Evolutionary conservation across 2,329 filamentous ascomycete species (phyloP), one percentile per base, ranked within the genome.

Genomic region (Xylaria sp.): DNA sequence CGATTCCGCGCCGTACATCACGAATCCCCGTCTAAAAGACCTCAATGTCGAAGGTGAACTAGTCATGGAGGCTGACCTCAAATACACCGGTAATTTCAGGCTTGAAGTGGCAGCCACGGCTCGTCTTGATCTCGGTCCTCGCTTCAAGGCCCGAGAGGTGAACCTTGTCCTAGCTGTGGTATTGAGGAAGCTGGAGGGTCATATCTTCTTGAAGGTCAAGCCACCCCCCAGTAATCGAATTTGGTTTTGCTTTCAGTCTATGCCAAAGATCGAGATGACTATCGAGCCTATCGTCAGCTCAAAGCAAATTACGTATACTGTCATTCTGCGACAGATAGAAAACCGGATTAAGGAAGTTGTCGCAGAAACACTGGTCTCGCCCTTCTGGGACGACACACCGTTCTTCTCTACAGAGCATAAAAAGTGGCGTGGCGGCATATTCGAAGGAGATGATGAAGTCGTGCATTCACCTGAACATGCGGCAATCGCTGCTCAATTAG

Each of bases 211-310:
- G 76, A 92, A 94, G 76, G 90, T 98, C 80, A 99, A 99, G 80
- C 93, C 96, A 7, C 94, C 95, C 18, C 96, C 96, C 0, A 98
- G 94, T 80, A 99, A 99, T 79, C 89, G 96, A 50, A 80, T 97
- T n/a, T 99, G 96, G 96, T 89, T 98, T 73, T 91, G 94, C 0
- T 99, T 99, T 78, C 93, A 97, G 78, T 90, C 90, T n/a, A 93
- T 94, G 86, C 96, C 96, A 20, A 94, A 95, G 77, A 92, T 99
- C 83, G 94, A 97, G 70, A 90, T 98, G 86, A 89, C 89, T n/a
- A 93, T 98, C 52, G 94, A 98, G 79, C 96, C 96, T 3, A 94
- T 99, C 74, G 94, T 99, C 60, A 97, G 94, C 82, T 92, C 94
- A 15, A 90, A 95, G 67, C 95, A 98, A 79, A 97, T 99, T 73